Percentiles rank a stretch among this genome's conserved stretches.
phyloP scores from a whole-genome alignment of 306 rosid species.

The Psophocarpus tetragonolobus region DNA sequence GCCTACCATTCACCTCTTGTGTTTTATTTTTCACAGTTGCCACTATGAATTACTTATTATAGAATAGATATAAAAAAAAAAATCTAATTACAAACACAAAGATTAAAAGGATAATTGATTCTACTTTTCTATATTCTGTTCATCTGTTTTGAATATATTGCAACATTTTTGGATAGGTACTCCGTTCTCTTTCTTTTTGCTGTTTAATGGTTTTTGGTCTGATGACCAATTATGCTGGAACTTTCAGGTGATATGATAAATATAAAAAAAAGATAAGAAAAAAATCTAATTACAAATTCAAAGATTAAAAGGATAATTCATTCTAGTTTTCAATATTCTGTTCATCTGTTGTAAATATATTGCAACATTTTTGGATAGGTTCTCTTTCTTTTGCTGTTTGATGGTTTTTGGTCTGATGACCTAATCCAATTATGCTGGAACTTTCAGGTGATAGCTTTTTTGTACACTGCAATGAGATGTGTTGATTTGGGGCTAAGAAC shows the following conservation, averaged over 20 bases:
- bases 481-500: conserved; percentile 88
- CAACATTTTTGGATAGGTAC: not conserved
- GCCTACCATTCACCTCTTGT: not conserved
- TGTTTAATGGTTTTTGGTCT: conserved; percentile 31
- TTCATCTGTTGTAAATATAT: not conserved
- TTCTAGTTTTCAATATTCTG: not conserved
- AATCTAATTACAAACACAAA: not conserved
- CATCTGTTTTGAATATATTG: not conserved
- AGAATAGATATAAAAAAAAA: not conserved
- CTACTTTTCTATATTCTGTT: not conserved
- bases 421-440: conserved; percentile 32
- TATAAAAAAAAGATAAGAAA: not conserved
- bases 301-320: not conserved
- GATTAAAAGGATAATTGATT: not conserved
- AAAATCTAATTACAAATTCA: not conserved
- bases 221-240: conserved; percentile 33
- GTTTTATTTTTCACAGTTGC: not conserved
- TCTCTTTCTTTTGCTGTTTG: conserved; percentile 26
- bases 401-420: conserved; percentile 31
- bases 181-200: conserved; percentile 7
- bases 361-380: not conserved
- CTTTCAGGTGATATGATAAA: conserved; percentile 84
- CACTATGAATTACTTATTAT: conserved; percentile 1
- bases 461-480: conserved; percentile 92
- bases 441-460: conserved; percentile 86